Evolutionary conservation across 2,329 filamentous ascomycete genomes (phyloP), one percentile per base, ranked within the genome.

Genomic region (Blumeria hordei): DNA sequence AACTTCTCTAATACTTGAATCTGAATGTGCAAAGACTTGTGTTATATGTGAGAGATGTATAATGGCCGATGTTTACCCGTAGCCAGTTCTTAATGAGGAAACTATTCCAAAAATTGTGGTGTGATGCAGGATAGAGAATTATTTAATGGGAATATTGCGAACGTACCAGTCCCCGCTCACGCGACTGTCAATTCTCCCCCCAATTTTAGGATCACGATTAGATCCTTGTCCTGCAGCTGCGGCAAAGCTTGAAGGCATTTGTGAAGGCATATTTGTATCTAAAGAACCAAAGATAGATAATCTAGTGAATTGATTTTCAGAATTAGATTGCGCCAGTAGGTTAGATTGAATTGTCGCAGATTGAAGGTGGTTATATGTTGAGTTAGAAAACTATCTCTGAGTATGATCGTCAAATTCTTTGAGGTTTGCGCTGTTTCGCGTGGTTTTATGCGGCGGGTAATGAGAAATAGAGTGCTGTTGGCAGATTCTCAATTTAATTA

Each of bases 241-340:
- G 67, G 84, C 84, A 71, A 88, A 88, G 74, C 82, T 88, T 63
- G 84, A 86, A 64, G 83, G 80, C 68, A 87, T 76, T 71, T 83
- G 81, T 67, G 80, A 78, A 71, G 82, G 77, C 83, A 87, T 76
- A 52, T 57, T 63, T 58, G 57, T 54, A 43, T 54, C 14, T 51
- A 39, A 11, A 11, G 10, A 11, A 39, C 37, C 10, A 11, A 39
- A 39, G n/a, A 39, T 39, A 11, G 37, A 39, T n/a, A 28, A 4
- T 28, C 21, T 28, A 28, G 37, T 39, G 2, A 11, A 39, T 39
- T 39, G 37, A 39, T 39, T 11, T 28, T 28, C 21, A n/a, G n/a
- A n/a, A 39, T n/a, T 3, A 39, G n/a, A n/a, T 39, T n/a, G 37
- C 37, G 37, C n/a, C 37, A 39, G n/a, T 11, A 39, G 37, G 37